Conservation (phyloP, 2,329 filamentous ascomycete genomes). For the Monilinia aucupariae region DNA sequence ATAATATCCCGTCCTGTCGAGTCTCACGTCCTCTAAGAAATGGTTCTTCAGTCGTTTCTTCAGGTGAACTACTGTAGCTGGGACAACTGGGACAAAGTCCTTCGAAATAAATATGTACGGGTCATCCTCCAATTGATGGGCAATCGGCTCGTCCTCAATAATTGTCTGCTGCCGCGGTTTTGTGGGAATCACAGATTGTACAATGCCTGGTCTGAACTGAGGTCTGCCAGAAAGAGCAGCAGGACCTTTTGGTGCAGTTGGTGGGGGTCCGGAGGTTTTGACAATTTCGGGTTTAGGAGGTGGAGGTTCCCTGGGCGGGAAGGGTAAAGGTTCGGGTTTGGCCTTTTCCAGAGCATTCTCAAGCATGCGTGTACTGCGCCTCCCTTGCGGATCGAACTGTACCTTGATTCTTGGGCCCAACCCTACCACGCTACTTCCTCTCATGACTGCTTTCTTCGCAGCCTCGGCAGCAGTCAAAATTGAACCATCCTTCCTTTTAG, state of each 20-base stretch:
- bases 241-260: conserved; percentile 81
- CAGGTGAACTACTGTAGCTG: conserved; percentile 81
- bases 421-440: conserved; percentile 68
- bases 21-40: conserved; percentile 72
- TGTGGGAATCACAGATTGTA: conserved; percentile 36
- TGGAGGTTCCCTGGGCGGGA: conserved; percentile 35
- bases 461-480: conserved; percentile 68
- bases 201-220: conserved; percentile 30
- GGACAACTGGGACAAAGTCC: conserved; percentile 78
- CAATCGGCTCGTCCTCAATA: conserved; percentile 56
- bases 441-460: conserved; percentile 72
- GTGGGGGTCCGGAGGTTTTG: conserved; percentile 60
- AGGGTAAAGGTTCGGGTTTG: conserved; percentile 37
- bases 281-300: conserved; percentile 38
- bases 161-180: conserved; percentile 48
- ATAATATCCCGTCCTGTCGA: conserved; percentile 84
- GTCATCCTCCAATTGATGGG: conserved; percentile 65
- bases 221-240: conserved; percentile 25
- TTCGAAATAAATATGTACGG: conserved; percentile 91
- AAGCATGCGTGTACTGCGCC: conserved; percentile 72
- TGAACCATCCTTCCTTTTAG: conserved; percentile 41
- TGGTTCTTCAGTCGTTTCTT: conserved; percentile 84
- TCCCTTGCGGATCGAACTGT: conserved; percentile 83
- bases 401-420: conserved; percentile 71
- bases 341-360: conserved; percentile 66